Evolutionary conservation across 2,329 filamentous ascomycete species (phyloP), one percentile per base, ranked within the genome.

Genomic region (Neophaeococcomyces aloes): DNA sequence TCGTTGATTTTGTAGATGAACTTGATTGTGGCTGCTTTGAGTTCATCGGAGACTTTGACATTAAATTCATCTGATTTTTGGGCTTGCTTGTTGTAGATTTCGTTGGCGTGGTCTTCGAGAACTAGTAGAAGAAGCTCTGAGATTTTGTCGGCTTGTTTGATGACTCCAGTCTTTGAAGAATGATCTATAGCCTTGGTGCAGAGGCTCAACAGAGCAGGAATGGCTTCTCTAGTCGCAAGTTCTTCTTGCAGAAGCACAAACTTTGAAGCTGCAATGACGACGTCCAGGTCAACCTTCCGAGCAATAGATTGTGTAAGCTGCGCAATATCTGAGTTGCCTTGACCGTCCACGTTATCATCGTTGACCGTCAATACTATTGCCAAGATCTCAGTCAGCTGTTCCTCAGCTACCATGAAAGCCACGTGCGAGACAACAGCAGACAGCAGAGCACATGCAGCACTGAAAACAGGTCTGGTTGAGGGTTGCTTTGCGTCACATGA

Each of bases 1-100:
- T 98, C 91, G 65, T 95, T 96, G 49, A 98, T 76, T 70, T 96
- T 96, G 69, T 94, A 86, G 42, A 94, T 83, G 79, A 95, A 91
- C 63, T 86, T 84, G 47, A 98, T 75, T 0, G 81, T 77, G 10
- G 83, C 78, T 7, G 81, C 75, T 58, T 86, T 82, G 52, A 85
- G 58, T 8, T 70, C 19, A 17, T 38, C 14, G 11, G 19, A 15
- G 29, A 25, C 30, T 21, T 27, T 68, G 2, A 68, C 65, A 59
- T 94, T 86, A 10, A 86, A 68, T 32, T 69, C 61, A 1, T 74
- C 65, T 25, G 71, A 65, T 47, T 73, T 69, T 7, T 61, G 60
- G 19, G 64, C 59, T 17, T 74, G 66, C 15, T 48, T 49, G 19
- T 57, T 54, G 10, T 58, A 52, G 1, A 56, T 51, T n/a, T 48